phyloP scores from a whole-genome alignment of 495 filamentous ascomycete genomes.

The Penicillium turbatum region DNA sequence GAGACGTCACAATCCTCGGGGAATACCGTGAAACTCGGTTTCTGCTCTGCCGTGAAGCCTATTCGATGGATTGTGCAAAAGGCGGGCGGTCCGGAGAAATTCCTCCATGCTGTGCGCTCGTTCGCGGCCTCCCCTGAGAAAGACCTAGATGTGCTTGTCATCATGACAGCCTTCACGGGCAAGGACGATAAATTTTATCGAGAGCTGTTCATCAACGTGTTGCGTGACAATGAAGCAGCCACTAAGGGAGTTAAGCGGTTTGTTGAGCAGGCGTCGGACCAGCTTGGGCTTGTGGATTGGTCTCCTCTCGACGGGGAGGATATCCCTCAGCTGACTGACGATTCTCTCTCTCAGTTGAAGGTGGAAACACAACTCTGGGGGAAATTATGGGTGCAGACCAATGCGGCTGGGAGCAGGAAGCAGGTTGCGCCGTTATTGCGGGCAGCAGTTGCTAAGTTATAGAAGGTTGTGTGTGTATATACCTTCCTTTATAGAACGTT shows the following conservation, averaged over 20 bases:
- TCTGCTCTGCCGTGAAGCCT: constrained; percentile 66
- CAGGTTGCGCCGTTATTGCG: constrained; percentile 83
- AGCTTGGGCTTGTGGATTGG: constrained; percentile 58
- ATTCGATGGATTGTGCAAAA: constrained; percentile 60
- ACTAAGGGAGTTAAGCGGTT: constrained; percentile 52
- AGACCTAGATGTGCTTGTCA: constrained; percentile 58
- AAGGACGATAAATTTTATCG: constrained; percentile 52
- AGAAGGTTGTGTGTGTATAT: constrained; percentile 2
- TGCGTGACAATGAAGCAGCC: constrained; percentile 34
- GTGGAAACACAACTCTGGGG: constrained; percentile 23
- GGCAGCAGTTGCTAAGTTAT: constrained; percentile 50
- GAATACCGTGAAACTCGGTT: constrained; percentile 56
- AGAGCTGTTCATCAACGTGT: constrained; percentile 69
- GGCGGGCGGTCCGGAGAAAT: constrained; percentile 36
- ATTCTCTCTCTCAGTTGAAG: constrained; percentile 33
- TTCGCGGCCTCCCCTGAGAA: constrained; percentile 52
- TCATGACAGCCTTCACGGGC: constrained; percentile 70
- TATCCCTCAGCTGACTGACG: constrained; percentile 21
- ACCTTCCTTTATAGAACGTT: too few species aligned
- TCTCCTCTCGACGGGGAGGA: constrained; percentile 40
- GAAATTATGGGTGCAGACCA: constrained; percentile 63
- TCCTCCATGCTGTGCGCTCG: constrained; percentile 41
- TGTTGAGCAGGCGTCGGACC: constrained; percentile 36
- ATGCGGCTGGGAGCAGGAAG: constrained; percentile 72
- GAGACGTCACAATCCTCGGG: constrained; percentile 38